Base-by-base conservation (phyloP, 257 asterid species). In the Nicotiana undulata region DNA sequence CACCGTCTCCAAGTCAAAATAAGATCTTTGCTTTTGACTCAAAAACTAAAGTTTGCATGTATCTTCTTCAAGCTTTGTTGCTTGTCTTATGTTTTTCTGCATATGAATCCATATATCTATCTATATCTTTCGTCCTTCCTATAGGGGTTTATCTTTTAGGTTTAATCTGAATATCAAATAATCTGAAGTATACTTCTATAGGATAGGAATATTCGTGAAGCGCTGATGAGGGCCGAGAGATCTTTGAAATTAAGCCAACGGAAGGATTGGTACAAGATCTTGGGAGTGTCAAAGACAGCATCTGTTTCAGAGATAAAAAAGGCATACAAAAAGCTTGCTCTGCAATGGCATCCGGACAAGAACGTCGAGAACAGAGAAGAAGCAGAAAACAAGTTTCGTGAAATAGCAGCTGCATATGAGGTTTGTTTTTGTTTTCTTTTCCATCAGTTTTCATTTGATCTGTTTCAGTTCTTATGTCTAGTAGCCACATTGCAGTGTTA, bases 321-420 rank as follows among this genome's bases (percentile, higher is more conserved):
- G 84, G 99, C 97, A 53, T 94, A 94, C 89, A 96, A 92, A 90
- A 96, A 88, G 87, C 98, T 96, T 68, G 99, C 98, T 63, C 84
- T 96, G 90, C 98, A 93, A 79, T 96, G 98, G 97, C 99, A 96
- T 82, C 98, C 98, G 4, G 98, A 94, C 85, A 94, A 94, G 88
- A 94, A 96, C 59, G 94, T 88, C 9, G 97, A 91, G 83, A 94
- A 96, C 63, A 90, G 99, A 81, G 98, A 90, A 82, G 99, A 87
- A 89, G 98, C 99, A 29, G 98, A 94, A 85, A 91, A 91, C 81
- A 90, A 93, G 82, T 94, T 94, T 37, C 90, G 89, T 58, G 99
- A 96, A 88, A 94, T 96, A 85, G 98, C 98, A 67, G 98, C 98
- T 70, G 97, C 99, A 29, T 96, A 96, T 46, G 99, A 96, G 99